Percentiles rank a stretch among this genome's conserved stretches.
These are phyloP conservation scores for Fusarium nygamai DNA, from an alignment of 2,329 filamentous ascomycete species.

Conservation along the genomic window DNA sequence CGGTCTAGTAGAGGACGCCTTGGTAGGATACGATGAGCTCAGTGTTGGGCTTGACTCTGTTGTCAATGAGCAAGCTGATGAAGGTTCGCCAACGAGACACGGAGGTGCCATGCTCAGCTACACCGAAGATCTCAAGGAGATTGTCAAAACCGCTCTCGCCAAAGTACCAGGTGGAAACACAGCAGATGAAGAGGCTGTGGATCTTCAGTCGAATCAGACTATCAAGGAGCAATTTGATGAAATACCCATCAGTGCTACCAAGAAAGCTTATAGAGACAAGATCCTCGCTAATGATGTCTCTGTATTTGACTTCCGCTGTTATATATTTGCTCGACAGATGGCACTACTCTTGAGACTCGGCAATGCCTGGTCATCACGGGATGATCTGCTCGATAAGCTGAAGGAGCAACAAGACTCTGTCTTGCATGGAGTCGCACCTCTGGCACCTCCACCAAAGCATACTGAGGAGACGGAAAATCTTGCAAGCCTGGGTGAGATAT, in stretches of 20 bases:
- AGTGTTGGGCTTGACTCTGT: conserved; percentile 86
- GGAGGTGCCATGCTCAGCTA: conserved; percentile 76
- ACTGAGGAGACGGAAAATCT: conserved; percentile 77
- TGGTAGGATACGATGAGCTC: conserved; percentile 95
- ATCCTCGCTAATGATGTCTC: conserved; percentile 97
- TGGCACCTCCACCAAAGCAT: conserved; percentile 58
- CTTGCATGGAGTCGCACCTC: conserved; percentile 65
- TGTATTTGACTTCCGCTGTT: conserved; percentile 92
- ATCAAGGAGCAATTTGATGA: conserved; percentile 59
- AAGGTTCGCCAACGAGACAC: conserved; percentile 70
- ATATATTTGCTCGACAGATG: conserved; percentile 91
- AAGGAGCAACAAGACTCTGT: conserved; percentile 70
- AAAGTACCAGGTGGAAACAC: conserved; percentile 45
- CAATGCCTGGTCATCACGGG: conserved; percentile 73
- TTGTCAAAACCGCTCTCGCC: conserved; percentile 63
- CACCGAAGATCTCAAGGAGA: conserved; percentile 77
- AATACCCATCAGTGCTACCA: conserved; percentile 69
- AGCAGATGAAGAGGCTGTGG: conserved; percentile 57
- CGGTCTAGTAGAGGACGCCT: conserved; percentile 91
- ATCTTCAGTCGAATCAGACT: conserved; percentile 59
- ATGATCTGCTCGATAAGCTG: conserved; percentile 70
- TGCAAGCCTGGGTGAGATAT: conserved; percentile 84
- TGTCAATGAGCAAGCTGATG: conserved; percentile 75
- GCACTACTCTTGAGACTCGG: conserved; percentile 82
- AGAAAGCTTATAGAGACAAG: conserved; percentile 88